Conservation (phyloP, 768 basidiomycete species). For the Gymnopilus junonius region DNA sequence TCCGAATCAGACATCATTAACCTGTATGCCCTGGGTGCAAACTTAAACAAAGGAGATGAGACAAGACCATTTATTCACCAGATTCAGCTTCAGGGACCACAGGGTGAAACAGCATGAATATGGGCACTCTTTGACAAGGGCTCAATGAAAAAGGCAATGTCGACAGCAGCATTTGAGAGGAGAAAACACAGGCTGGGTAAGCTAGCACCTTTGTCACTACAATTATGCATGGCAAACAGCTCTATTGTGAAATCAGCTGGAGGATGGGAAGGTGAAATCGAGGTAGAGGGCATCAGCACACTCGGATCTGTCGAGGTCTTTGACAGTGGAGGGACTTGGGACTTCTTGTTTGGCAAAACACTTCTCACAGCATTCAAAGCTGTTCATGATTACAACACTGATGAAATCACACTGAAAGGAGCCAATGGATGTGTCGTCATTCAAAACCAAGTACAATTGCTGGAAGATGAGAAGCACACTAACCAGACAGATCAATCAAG, state of each 20-base stretch:
- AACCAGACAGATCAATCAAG: neutral
- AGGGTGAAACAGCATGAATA: conserved; percentile 18
- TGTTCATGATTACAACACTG: conserved; percentile 28
- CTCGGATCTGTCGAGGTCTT: conserved; percentile 25
- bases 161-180: conserved; percentile 16
- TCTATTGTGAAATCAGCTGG: conserved; percentile 17
- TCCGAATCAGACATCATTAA: neutral
- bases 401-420: conserved; percentile 6
- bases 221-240: conserved; percentile 36
- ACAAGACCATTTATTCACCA: conserved; percentile 21
- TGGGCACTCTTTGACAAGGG: conserved; percentile 32
- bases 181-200: conserved; percentile 13
- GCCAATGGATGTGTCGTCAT: neutral
- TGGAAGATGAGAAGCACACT: too few relatives aligned
- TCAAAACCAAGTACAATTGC: neutral
- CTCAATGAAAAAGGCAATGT: conserved; percentile 30
- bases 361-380: conserved; percentile 23
- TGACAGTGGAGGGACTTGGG: conserved; percentile 31
- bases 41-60: too few relatives aligned
- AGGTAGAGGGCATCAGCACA: conserved; percentile 8
- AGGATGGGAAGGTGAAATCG: conserved; percentile 21
- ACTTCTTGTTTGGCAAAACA: conserved; percentile 31
- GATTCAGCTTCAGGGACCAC: conserved; percentile 16
- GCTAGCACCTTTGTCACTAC: conserved; percentile 10
- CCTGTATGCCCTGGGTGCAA: conserved; percentile 5